Evolutionary conservation across 345 rosid genomes (phyloP).

Genomic region (Pistacia atlantica): DNA sequence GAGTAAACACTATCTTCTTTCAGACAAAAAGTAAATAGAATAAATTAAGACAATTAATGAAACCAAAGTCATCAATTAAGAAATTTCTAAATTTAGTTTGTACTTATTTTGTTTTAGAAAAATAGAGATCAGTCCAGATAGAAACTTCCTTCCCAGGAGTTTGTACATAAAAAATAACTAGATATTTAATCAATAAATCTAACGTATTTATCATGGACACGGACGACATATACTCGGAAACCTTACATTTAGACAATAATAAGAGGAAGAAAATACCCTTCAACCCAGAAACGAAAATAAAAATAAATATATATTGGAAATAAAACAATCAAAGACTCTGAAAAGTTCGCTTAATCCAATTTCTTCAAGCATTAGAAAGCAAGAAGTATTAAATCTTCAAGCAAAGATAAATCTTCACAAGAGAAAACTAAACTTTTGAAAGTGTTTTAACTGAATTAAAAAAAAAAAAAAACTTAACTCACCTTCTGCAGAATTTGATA

Average conservation of each 20-base stretch:
- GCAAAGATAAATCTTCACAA: neutral
- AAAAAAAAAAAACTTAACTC: neutral
- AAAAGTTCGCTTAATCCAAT: neutral
- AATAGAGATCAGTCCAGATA: conserved; percentile 6
- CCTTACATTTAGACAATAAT: neutral
- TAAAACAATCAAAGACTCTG: neutral
- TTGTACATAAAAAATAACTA: neutral
- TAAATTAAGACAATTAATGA: neutral
- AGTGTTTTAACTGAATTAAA: conserved; percentile 5
- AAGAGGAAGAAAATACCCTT: neutral
- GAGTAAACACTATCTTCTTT: neutral
- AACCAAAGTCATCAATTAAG: conserved; percentile 5
- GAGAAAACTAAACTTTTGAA: neutral
- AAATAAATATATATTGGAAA: neutral
- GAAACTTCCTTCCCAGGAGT: neutral
- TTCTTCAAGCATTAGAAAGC: conserved; percentile 5
- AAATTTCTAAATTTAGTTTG: neutral
- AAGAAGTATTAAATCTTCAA: neutral
- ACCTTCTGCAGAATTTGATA: conserved; percentile 80
- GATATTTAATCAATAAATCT: neutral
- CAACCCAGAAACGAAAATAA: neutral
- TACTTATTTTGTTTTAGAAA: neutral
- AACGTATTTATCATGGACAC: no score
- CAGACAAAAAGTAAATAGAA: neutral
- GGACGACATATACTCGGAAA: neutral